These are phyloP conservation scores for Diddensiella santjacobensis DNA, from an alignment of 805 yeast genomes.

Conservation along the genomic window DNA sequence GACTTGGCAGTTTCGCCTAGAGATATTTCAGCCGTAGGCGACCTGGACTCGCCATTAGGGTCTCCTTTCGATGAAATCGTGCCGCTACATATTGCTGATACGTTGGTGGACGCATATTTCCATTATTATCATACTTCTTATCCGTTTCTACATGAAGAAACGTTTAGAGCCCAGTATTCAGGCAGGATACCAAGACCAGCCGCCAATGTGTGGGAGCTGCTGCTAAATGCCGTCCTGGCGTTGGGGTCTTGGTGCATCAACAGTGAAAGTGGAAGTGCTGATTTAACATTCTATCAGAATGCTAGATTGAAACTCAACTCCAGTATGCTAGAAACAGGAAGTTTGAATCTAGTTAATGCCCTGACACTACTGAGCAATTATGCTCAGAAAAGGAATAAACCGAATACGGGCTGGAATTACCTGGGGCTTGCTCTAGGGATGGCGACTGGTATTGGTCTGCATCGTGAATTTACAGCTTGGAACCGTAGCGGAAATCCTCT, in stretches of 20 bases:
- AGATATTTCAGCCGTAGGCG: neutral
- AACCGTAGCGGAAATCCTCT: slow-evolving; percentile 35
- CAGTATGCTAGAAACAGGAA: slow-evolving; percentile 57
- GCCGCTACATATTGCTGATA: slow-evolving; percentile 7
- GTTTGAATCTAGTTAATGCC: slow-evolving; percentile 50
- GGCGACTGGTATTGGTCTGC: slow-evolving; percentile 63
- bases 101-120: slow-evolving; percentile 50
- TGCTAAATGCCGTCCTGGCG: slow-evolving; percentile 56
- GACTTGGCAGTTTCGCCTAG: slow-evolving; percentile 16
- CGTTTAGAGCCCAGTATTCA: slow-evolving; percentile 47
- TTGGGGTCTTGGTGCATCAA: slow-evolving; percentile 67
- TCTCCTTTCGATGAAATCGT: slow-evolving; percentile 9
- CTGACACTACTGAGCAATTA: slow-evolving; percentile 55
- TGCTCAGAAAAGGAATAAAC: slow-evolving; percentile 60
- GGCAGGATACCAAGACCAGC: slow-evolving; percentile 41
- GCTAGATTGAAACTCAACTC: slow-evolving; percentile 45
- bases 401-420: slow-evolving; percentile 67
- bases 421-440: slow-evolving; percentile 61
- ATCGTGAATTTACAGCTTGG: slow-evolving; percentile 49
- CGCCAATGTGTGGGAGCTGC: slow-evolving; percentile 48
- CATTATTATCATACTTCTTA: slow-evolving; percentile 56
- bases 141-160: slow-evolving; percentile 56
- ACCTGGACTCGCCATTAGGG: slow-evolving; percentile 1
- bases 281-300: slow-evolving; percentile 52
- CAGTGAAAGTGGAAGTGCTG: slow-evolving; percentile 50